phyloP scores from a whole-genome alignment of 129 eudicot genomes.

The Apium graveolens region DNA sequence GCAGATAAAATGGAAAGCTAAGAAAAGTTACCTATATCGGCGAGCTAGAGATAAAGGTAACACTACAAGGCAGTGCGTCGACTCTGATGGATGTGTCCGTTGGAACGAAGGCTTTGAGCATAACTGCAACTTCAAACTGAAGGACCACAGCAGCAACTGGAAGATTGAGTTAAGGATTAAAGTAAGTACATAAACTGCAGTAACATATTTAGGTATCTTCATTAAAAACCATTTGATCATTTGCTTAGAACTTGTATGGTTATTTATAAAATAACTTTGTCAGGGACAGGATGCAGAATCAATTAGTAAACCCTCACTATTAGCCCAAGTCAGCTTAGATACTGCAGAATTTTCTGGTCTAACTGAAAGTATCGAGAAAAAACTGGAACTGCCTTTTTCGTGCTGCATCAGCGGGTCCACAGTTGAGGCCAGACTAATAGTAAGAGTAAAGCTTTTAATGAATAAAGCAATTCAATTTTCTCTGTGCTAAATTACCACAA shows the following conservation, averaged over 20 bases:
- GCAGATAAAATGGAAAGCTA: slow-evolving; percentile 27
- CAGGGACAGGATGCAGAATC: slow-evolving; percentile 37
- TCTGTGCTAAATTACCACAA: slow-evolving; percentile 3
- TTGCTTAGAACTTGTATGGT: not conserved
- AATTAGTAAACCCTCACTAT: slow-evolving; percentile 22
- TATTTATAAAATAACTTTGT: slow-evolving; percentile 2
- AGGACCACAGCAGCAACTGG: slow-evolving; percentile 26
- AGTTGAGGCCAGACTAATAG: slow-evolving; percentile 34
- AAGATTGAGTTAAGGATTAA: slow-evolving; percentile 35
- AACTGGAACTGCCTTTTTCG: slow-evolving; percentile 31
- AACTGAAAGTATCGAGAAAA: slow-evolving; percentile 23
- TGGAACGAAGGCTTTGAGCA: slow-evolving; percentile 53
- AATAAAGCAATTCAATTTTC: not conserved
- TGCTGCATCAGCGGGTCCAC: slow-evolving; percentile 31
- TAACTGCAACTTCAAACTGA: slow-evolving; percentile 27
- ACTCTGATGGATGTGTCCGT: slow-evolving; percentile 27
- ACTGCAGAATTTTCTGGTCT: slow-evolving; percentile 23
- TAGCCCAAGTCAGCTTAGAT: slow-evolving; percentile 31
- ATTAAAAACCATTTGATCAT: not conserved
- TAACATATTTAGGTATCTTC: slow-evolving; percentile 3
- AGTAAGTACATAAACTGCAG: slow-evolving; percentile 26
- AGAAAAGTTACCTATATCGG: slow-evolving; percentile 22
- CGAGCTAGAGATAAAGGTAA: slow-evolving; percentile 19
- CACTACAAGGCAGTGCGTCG: slow-evolving; percentile 32
- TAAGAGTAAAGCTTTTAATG: slow-evolving; percentile 11